phyloP scores from a whole-genome alignment of 169 alveolate genomes.

The Babesia caballi region DNA sequence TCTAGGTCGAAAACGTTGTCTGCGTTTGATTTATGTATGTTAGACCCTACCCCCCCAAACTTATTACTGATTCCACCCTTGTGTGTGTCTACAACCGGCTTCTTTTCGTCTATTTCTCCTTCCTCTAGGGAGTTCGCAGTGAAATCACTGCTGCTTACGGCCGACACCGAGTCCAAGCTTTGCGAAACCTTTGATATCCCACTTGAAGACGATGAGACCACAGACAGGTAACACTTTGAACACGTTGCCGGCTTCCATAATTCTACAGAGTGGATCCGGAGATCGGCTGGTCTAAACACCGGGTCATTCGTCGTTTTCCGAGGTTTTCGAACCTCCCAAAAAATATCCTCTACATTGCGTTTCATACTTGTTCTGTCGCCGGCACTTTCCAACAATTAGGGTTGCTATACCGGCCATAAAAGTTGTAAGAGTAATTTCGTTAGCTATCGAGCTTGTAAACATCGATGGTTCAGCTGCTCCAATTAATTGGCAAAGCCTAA shows the following conservation, averaged over 20 bases:
- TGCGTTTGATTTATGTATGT: neutral
- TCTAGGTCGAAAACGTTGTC: neutral
- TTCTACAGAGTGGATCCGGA: neutral
- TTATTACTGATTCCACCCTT: neutral
- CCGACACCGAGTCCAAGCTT: slow-evolving; percentile 8
- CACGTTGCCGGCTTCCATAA: neutral
- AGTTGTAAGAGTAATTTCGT: too few species aligned
- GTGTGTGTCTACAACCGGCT: neutral
- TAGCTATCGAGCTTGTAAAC: too few species aligned
- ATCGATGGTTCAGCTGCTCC: too few species aligned
- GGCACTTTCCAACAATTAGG: too few species aligned
- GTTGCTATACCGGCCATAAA: too few species aligned
- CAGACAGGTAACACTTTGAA: neutral
- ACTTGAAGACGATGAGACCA: neutral
- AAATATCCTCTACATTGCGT: neutral
- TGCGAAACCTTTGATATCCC: neutral
- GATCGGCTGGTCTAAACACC: neutral
- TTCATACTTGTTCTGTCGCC: neutral
- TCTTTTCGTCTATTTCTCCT: slow-evolving; percentile 14
- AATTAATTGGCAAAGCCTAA: too few species aligned
- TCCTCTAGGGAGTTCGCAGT: slow-evolving; percentile 5
- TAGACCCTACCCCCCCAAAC: neutral
- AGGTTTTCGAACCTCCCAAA: neutral
- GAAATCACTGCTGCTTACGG: slow-evolving; percentile 9
- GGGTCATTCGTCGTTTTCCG: neutral